Percentiles rank a stretch among this genome's conserved stretches.
Conservation (phyloP, 331 rosid genomes). For the Stylosanthes scabra region DNA sequence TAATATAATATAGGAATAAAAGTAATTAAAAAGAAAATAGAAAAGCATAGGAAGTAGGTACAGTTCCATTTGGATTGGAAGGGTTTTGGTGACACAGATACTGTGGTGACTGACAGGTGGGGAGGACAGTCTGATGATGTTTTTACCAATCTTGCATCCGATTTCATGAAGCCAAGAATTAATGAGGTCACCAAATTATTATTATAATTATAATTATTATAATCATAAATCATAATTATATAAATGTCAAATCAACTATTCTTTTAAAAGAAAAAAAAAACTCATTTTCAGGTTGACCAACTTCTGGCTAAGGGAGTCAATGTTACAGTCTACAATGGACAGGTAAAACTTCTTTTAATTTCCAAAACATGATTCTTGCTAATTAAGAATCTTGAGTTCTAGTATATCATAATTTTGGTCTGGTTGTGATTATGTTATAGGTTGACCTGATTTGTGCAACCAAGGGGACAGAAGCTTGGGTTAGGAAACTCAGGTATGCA, state of each 20-base stretch:
- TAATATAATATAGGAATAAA: too few relatives aligned
- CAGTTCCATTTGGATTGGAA: conserved; percentile 17
- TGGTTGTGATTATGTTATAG: conserved; percentile 31
- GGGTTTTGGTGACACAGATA: neutral
- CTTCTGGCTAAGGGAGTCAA: conserved; percentile 82
- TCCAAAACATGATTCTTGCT: neutral
- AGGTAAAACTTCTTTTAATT: conserved; percentile 51
- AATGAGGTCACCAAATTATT: conserved; percentile 56
- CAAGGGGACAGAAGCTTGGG: conserved; percentile 58
- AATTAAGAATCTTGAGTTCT: conserved; percentile 1
- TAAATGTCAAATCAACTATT: too few relatives aligned
- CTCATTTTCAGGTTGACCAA: conserved; percentile 69
- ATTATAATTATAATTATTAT: too few relatives aligned
- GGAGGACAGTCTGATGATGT: conserved; percentile 60
- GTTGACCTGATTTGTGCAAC: conserved; percentile 59
- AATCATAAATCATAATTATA: too few relatives aligned
- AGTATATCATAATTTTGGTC: conserved; percentile 22
- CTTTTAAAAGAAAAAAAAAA: neutral
- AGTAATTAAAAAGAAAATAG: too few relatives aligned
- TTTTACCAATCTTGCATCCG: conserved; percentile 53
- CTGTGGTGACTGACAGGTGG: conserved; percentile 65
- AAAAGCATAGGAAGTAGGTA: neutral
- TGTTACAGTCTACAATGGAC: conserved; percentile 91
- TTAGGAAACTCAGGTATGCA: conserved; percentile 68
- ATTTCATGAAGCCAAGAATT: conserved; percentile 93